A percentile compares a stretch with the other conserved stretches of the same genome.
Evolutionary conservation across 495 filamentous ascomycete species (phyloP).

Genomic region (Annulohypoxylon bovei): DNA sequence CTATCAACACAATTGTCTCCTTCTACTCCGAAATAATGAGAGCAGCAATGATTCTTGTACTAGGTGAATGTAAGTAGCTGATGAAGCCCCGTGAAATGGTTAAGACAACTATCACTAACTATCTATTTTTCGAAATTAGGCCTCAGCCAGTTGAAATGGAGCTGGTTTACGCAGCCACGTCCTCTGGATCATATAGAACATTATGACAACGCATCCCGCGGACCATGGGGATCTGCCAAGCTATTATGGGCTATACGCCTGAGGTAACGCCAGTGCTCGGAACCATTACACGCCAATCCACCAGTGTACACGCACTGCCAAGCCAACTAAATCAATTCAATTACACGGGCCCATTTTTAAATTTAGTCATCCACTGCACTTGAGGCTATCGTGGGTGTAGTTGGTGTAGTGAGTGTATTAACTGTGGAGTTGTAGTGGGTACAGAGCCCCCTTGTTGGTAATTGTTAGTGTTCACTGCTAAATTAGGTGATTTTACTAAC

Average conservation of each 20-base stretch:
- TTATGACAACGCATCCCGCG: constrained; percentile 38
- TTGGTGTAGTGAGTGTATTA: no score
- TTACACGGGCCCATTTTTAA: no score
- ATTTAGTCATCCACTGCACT: no score
- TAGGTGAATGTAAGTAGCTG: constrained; percentile 17
- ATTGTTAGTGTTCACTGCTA: no score
- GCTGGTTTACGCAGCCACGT: constrained; percentile 40
- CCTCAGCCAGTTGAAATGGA: constrained; percentile 47
- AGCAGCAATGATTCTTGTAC: constrained; percentile 33
- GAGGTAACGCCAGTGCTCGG: background rate
- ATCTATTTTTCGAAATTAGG: constrained; percentile 9
- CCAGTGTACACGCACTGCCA: no score
- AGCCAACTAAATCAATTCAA: no score
- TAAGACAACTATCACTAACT: background rate
- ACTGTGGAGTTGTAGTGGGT: no score
- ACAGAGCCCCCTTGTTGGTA: no score
- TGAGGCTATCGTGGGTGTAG: no score
- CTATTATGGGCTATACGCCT: constrained; percentile 32
- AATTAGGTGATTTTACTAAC: no score
- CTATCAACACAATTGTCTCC: constrained; percentile 44
- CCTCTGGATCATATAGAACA: constrained; percentile 27
- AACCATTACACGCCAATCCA: no score
- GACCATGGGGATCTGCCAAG: constrained; percentile 28
- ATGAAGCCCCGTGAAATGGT: background rate
- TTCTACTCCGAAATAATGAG: constrained; percentile 45